Base-by-base conservation (phyloP, 768 basidiomycete genomes). In the Boletus sp. region DNA sequence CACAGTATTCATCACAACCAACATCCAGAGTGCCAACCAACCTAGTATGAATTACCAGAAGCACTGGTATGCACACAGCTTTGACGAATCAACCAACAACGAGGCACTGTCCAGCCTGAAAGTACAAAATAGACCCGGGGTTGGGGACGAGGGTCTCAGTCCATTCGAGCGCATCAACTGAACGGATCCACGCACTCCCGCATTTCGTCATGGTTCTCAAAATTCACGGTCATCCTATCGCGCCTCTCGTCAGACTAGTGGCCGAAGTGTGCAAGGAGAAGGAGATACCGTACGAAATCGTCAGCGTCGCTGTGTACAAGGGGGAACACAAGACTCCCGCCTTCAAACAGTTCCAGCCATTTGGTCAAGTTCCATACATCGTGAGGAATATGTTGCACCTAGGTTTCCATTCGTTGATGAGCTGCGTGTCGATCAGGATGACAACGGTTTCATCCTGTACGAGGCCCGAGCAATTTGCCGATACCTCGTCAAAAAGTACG, bases 211-310 rank as follows among this genome's bases (percentile, higher is more conserved):
- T 81, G 80, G 74, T 76, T 30, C 62, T 81, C 58, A 79, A 77
- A 60, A 74, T 82, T 14, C 74, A 78, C 52, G 79, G 78, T 11
- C 62, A 56, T n/a, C 48, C 70, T 0, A 14, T 59, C 33, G 77
- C 77, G 8, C 74, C 76, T 17, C 73, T 71, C 66, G 76, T 75
- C 40, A 69, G 69, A 36, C 71, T 76, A 17, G 78, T 79, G n/a
- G 75, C 72, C 8, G 48, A 64, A 45, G 67, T 78, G 17, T 68
- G 72, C 60, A 72, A 75, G 55, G 78, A 80, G 59, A 70, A 73
- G 56, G 62, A 71, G 18, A 64, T 80, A 11, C 69, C 70, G 1
- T 78, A 76, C 60, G 75, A 77, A 55, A 46, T 78, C 54, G 59
- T 74, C 51, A 29, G 12, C 18, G 47, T 48, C 33, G 47, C 32